phyloP scores from a whole-genome alignment of 345 rosid genomes.

The Trapa bicornis region DNA sequence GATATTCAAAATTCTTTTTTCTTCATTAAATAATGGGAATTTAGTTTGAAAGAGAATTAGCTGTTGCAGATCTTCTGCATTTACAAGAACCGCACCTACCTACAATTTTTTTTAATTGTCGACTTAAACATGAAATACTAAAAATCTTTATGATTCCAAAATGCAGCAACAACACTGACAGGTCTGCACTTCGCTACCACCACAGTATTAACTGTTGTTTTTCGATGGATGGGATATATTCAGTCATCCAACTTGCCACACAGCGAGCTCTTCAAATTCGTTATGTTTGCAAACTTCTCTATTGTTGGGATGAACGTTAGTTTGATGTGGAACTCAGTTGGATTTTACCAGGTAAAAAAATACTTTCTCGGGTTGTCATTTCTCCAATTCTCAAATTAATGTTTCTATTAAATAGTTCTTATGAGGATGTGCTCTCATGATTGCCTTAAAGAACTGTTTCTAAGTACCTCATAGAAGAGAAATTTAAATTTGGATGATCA shows the following conservation, averaged over 20 bases:
- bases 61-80: background rate
- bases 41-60: background rate
- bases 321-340: constrained; percentile 99
- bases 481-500: background rate
- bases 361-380: background rate
- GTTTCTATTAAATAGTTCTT: background rate
- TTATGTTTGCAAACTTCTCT: constrained; percentile 88
- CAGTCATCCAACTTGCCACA: constrained; percentile 73
- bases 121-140: background rate
- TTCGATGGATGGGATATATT: constrained; percentile 79
- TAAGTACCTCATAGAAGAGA: background rate
- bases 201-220: constrained; percentile 54
- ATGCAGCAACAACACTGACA: constrained; percentile 93
- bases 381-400: background rate
- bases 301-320: constrained; percentile 99
- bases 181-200: constrained; percentile 98
- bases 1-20: background rate
- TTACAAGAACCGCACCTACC: background rate
- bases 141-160: background rate
- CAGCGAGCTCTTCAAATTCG: constrained; percentile 66
- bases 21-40: background rate
- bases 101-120: background rate
- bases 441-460: background rate
- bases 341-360: constrained; percentile 79
- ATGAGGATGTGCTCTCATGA: background rate